Evolutionary conservation across 1,139 yeast genomes (phyloP).

Genomic region (Magnusiomyces magnusii): DNA sequence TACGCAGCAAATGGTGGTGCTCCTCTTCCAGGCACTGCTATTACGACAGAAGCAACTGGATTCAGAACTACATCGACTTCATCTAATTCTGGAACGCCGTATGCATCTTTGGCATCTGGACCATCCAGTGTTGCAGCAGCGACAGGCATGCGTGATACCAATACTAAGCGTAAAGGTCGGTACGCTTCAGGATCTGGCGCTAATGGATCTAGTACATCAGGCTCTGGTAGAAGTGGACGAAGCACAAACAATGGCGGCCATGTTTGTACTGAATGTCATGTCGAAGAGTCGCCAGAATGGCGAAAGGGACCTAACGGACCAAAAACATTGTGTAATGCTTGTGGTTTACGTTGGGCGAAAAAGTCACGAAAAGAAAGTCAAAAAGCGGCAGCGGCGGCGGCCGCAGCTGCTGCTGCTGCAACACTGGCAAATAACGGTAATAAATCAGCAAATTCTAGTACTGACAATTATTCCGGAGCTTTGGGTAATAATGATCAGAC

Average conservation of each 20-base stretch:
- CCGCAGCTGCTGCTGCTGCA: slow-evolving; percentile 8
- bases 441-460: not conserved
- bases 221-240: not conserved
- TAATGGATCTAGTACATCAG: not conserved
- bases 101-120: not conserved
- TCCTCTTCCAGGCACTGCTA: not conserved
- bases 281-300: slow-evolving; percentile 62
- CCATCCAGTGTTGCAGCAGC: not conserved
- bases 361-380: slow-evolving; percentile 28
- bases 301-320: slow-evolving; percentile 60
- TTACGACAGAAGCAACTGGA: not conserved
- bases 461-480: not conserved
- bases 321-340: slow-evolving; percentile 56
- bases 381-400: slow-evolving; percentile 7
- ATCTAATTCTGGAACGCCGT: not conserved
- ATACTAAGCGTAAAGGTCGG: slow-evolving; percentile 2
- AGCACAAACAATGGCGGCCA: slow-evolving; percentile 5
- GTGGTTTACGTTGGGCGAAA: slow-evolving; percentile 51
- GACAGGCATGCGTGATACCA: not conserved
- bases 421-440: not conserved
- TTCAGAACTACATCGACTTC: not conserved
- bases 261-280: slow-evolving; percentile 45
- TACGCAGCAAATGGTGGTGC: not conserved
- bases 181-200: not conserved
- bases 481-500: not conserved